These are phyloP conservation scores for Marasmius sp. DNA, from an alignment of 1,284 basidiomycete genomes.

Conservation along the genomic window DNA sequence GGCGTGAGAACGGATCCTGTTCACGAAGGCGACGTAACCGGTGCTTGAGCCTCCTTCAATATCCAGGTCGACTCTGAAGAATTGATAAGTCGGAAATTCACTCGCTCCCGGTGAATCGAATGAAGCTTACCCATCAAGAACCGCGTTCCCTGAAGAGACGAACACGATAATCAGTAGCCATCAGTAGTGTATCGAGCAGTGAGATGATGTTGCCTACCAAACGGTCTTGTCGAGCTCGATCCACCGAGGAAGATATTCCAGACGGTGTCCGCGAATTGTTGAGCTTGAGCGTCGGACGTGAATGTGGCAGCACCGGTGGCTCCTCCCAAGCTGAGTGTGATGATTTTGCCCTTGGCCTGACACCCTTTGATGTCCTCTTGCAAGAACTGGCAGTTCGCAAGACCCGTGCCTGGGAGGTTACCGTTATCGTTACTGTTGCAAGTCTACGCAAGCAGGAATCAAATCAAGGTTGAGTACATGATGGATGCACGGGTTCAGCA, in stretches of 20 bases:
- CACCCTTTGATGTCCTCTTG: constrained; percentile 57
- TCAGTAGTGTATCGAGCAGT: background rate
- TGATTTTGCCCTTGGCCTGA: constrained; percentile 62
- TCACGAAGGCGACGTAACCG: constrained; percentile 56
- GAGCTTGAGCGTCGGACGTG: constrained; percentile 50
- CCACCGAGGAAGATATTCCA: constrained; percentile 72
- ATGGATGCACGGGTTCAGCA: background rate
- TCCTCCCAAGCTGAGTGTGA: constrained; percentile 66
- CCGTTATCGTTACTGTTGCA: constrained; percentile 43
- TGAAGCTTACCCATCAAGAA: constrained; percentile 56
- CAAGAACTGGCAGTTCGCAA: constrained; percentile 57
- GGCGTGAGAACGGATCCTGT: constrained; percentile 45
- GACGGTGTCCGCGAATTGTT: constrained; percentile 53
- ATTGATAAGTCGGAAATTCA: constrained; percentile 36
- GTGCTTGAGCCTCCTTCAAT: constrained; percentile 59
- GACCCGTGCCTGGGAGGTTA: constrained; percentile 53
- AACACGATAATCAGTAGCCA: background rate
- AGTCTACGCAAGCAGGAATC: constrained; percentile 31
- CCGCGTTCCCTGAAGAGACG: constrained; percentile 42
- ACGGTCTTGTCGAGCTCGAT: constrained; percentile 52
- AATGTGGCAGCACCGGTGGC: constrained; percentile 55
- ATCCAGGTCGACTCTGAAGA: constrained; percentile 54
- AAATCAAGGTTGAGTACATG: background rate
- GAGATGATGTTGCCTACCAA: constrained; percentile 54
- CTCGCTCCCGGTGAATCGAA: constrained; percentile 32